Base-by-base conservation (phyloP, 176 grass and related monocot species). In the Raddia distichophylla region DNA sequence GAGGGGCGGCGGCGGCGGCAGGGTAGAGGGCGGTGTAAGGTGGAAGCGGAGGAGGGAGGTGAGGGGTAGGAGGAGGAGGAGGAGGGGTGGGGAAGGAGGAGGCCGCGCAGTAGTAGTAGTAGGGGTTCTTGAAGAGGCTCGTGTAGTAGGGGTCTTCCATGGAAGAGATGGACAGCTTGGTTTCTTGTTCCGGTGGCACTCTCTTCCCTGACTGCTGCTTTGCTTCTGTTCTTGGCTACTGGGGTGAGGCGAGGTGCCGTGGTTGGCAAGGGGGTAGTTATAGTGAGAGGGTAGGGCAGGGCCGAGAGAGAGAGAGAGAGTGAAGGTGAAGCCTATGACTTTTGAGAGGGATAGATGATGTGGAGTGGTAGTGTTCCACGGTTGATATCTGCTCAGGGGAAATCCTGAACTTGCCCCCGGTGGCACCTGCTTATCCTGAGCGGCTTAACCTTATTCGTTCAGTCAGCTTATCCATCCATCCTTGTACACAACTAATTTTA, bases 91-190 rank as follows among this genome's bases (percentile, higher is more conserved):
- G 44, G 64, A 79, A 83, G 67, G 84, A 74, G 35, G 86, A 49
- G 4, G 88, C 27, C 27, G 27, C 37, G 83, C 56, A 82, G 59
- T 85, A 91, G 78, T 87, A 78, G 83, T 90, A 89, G 87, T 88
- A 91, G 59, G 82, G 73, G 15, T 88, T 90, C 71, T 90, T 94
- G 73, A 91, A 84, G 74, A 91, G 93, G 86, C 87, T 94, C 45
- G 74, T 84, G 89, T 95, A 98, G 89, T 95, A 98, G 73, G 92
- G 88, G 69, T 98, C 93, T 78, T 90, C 96, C 96, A 98, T 98
- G 82, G 80, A 27, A 27, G 27, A 27, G 27, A 83, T 84, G 73
- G 43, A 73, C 33, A 33, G 22, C 52, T 73, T 70, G 64, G 71
- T 85, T 85, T 77, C 82, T 80, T 54, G 76, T 47, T 79, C 17